Percentiles rank a stretch among this genome's conserved stretches.
Evolutionary conservation across 768 basidiomycete genomes (phyloP).

Genomic region (Polyporus arcularius): DNA sequence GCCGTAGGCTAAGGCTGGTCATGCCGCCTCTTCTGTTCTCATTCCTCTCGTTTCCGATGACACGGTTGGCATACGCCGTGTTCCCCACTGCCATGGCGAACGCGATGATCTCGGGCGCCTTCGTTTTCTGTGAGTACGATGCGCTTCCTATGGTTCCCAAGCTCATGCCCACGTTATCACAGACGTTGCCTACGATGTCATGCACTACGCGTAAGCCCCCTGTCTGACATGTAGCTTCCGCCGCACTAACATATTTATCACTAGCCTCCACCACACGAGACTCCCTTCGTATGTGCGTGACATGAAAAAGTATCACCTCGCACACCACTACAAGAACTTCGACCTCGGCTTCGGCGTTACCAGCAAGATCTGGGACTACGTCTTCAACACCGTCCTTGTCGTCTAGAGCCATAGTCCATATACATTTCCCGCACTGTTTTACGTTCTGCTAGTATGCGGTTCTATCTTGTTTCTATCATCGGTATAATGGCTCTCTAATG

Average conservation of each 20-base stretch:
- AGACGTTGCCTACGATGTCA: constrained; percentile 86
- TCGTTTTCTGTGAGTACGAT: constrained; percentile 64
- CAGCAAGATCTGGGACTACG: constrained; percentile 93
- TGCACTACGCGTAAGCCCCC: constrained; percentile 82
- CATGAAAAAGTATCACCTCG: constrained; percentile 97
- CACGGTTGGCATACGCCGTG: constrained; percentile 74
- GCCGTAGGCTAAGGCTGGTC: constrained; percentile 78
- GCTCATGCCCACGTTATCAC: constrained; percentile 2
- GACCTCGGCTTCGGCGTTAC: constrained; percentile 98
- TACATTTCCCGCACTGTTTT: neutral
- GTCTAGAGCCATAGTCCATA: constrained; percentile 39
- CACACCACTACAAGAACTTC: constrained; percentile 98
- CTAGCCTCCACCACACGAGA: constrained; percentile 79
- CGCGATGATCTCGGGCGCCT: constrained; percentile 82
- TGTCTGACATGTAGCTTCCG: constrained; percentile 33
- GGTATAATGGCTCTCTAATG: constrained; percentile 5
- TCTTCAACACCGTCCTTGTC: constrained; percentile 81
- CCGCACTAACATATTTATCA: constrained; percentile 15
- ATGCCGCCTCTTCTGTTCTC: constrained; percentile 93
- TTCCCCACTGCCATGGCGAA: constrained; percentile 89
- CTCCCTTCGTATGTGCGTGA: constrained; percentile 85
- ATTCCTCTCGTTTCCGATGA: constrained; percentile 81
- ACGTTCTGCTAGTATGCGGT: neutral
- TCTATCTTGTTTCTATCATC: constrained; percentile 4
- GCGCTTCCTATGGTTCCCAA: neutral